Evolutionary conservation across 2,329 filamentous ascomycete genomes (phyloP), one percentile per base, ranked within the genome.

Genomic region (Purpureocillium lavendulum): DNA sequence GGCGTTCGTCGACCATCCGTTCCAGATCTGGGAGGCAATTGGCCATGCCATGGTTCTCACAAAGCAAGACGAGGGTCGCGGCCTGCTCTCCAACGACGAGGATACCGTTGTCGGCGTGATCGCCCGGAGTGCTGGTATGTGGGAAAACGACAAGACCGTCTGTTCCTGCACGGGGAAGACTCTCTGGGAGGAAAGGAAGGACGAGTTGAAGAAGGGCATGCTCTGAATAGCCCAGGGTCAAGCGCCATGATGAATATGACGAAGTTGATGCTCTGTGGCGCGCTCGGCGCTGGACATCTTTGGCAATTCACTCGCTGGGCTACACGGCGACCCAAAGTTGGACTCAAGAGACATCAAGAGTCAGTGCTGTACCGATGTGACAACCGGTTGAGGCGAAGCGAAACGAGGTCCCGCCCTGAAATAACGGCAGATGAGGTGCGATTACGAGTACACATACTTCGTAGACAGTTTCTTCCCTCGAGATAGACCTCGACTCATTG

Each of bases 61-160:
- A 33, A 80, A 59, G 45, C 70, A 80, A 60, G 66, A 77, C 42
- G 75, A 80, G 49, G 47, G 43, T 24, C 35, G 40, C 11, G 69
- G 69, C 40, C 71, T 75, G 55, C 65, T 82, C 50, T 71, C 72
- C 52, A 89, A 95, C 50, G 86, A 95, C 56, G 73, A 80, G 40
- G 79, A 94, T 59, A 95, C 88, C 15, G 69, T 96, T 37, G 86
- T 95, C 2, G 92, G 92, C 8, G 89, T 98, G 38, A 87, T 98
- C 64, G 92, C 92, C 36, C 74, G 92, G 57, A 96, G 89, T 61
- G 90, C 92, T 13, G 92, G 92, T n/a, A 84, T 95, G 45, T 98
- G 92, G 92, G 90, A 96, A 61, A 95, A 98, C 54, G 87, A 96
- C 59, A 98, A 97, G 74, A 95, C 86, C 34, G 90, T 98, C 6